phyloP scores from a whole-genome alignment of 805 yeast genomes.

The Saturnispora silvae region DNA sequence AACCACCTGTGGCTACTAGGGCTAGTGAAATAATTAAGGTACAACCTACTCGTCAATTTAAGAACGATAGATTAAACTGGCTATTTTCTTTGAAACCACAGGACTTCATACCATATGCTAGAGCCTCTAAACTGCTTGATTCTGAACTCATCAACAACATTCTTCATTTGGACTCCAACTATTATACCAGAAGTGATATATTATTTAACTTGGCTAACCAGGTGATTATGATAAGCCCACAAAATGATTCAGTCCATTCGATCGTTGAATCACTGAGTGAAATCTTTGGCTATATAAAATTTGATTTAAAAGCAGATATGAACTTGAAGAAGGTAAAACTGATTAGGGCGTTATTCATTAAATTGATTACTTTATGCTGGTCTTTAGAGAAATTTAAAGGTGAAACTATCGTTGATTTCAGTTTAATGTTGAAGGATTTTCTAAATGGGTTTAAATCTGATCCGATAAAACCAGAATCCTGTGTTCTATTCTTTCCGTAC shows the following conservation, averaged over 20 bases:
- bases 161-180: background rate
- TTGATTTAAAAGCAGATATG: slow-evolving; percentile 7
- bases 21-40: background rate
- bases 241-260: no score
- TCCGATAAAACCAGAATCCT: slow-evolving; percentile 3
- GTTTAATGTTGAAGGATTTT: slow-evolving; percentile 12
- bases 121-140: slow-evolving; percentile 3
- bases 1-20: background rate
- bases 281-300: slow-evolving; percentile 2
- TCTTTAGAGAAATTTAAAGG: slow-evolving; percentile 11
- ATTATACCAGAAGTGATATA: slow-evolving; percentile 6
- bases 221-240: slow-evolving; percentile 4
- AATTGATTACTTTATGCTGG: slow-evolving; percentile 20
- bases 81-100: background rate
- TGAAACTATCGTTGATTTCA: slow-evolving; percentile 11
- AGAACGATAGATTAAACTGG: background rate
- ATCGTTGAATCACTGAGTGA: no score
- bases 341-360: slow-evolving; percentile 19
- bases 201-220: slow-evolving; percentile 4
- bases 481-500: slow-evolving; percentile 18
- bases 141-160: background rate
- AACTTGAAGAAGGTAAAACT: slow-evolving; percentile 2
- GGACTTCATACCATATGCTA: background rate
- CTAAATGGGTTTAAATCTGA: slow-evolving; percentile 8
- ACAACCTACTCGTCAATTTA: background rate